Percentiles rank a stretch among this genome's conserved stretches.
Conservation (phyloP, 2,329 filamentous ascomycete genomes). For the Colletotrichum navitas region DNA sequence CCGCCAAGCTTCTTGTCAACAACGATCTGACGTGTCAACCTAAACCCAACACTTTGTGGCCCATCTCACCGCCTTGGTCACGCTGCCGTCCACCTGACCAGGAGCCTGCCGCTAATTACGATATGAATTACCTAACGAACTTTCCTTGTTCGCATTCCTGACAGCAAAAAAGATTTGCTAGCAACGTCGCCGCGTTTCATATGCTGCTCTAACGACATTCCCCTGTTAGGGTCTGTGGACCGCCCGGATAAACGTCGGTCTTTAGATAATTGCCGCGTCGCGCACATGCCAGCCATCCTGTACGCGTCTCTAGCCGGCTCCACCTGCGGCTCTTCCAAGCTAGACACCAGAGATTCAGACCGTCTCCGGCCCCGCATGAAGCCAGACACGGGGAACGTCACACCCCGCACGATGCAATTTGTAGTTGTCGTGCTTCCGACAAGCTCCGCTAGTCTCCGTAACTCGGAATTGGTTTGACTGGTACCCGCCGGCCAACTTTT, state of each 20-base stretch:
- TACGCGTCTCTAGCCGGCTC: slow-evolving; percentile 28
- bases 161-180: not conserved
- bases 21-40: slow-evolving; percentile 40
- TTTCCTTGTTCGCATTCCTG: slow-evolving; percentile 1
- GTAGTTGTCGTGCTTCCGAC: slow-evolving; percentile 37
- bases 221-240: not conserved
- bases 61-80: slow-evolving; percentile 35
- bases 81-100: slow-evolving; percentile 22
- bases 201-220: not conserved
- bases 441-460: slow-evolving; percentile 39
- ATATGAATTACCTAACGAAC: slow-evolving; percentile 35
- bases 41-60: slow-evolving; percentile 39
- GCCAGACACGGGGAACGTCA: slow-evolving; percentile 32
- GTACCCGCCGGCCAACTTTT: slow-evolving; percentile 26
- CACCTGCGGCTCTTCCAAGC: slow-evolving; percentile 35
- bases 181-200: slow-evolving; percentile 9
- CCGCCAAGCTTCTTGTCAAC: slow-evolving; percentile 41
- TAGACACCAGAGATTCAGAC: slow-evolving; percentile 20
- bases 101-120: slow-evolving; percentile 14
- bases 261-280: not conserved
- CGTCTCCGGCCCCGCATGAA: slow-evolving; percentile 36
- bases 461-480: slow-evolving; percentile 27
- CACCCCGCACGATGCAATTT: slow-evolving; percentile 40
- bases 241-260: slow-evolving; percentile 20
- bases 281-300: slow-evolving; percentile 29